phyloP scores from a whole-genome alignment of 83 land plant species.

The Picea abies region DNA sequence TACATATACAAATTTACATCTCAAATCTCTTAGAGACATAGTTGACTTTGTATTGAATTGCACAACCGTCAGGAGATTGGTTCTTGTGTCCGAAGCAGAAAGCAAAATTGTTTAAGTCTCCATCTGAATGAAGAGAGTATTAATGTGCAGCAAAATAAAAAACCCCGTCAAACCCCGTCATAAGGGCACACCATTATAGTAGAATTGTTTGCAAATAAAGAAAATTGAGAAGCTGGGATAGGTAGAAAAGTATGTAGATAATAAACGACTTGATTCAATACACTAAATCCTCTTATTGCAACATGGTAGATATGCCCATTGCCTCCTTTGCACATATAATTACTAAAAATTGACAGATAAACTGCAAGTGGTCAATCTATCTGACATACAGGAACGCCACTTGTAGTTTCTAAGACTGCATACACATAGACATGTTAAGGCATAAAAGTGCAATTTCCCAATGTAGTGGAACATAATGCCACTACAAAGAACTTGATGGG shows the following conservation, averaged over 20 bases:
- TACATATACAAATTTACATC: background rate
- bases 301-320: background rate
- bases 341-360: no score
- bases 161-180: no score
- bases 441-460: background rate
- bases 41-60: background rate
- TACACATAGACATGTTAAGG: background rate
- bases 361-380: no score
- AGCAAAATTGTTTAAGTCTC: background rate
- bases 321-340: background rate
- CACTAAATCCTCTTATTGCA: no score
- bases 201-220: no score
- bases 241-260: no score
- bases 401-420: background rate
- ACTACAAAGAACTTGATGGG: background rate
- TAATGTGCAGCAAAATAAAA: no score
- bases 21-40: background rate
- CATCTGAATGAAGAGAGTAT: no score
- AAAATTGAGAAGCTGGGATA: no score
- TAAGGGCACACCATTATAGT: no score
- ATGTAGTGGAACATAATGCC: background rate
- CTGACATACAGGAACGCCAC: no score
- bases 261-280: no score
- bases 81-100: background rate
- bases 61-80: background rate